A percentile compares a stretch with the other conserved stretches of the same genome.
These are phyloP conservation scores for Firmiana major DNA, from an alignment of 345 rosid genomes.

Conservation along the genomic window DNA sequence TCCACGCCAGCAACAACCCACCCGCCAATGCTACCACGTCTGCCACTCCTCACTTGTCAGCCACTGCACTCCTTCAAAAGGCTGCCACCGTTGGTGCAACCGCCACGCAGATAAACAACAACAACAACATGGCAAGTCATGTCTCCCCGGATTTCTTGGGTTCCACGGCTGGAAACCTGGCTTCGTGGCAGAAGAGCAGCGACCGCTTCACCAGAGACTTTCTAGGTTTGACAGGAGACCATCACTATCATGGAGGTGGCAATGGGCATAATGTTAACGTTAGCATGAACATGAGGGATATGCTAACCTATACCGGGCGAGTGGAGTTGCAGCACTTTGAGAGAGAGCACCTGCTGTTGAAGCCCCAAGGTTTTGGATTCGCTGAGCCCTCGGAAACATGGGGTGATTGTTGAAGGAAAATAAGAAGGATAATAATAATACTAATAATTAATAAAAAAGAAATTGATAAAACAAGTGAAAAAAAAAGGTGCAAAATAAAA, in stretches of 20 bases:
- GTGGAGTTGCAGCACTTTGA: constrained; percentile 47
- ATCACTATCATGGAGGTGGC: not conserved
- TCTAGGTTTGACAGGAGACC: constrained; percentile 56
- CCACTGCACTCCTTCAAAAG: constrained; percentile 93
- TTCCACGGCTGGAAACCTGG: constrained; percentile 28
- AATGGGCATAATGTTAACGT: constrained; percentile 31
- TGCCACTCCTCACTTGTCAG: constrained; percentile 51
- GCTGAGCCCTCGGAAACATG: constrained; percentile 40
- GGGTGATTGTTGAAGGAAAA: constrained; percentile 30
- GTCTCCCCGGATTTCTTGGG: constrained; percentile 32
- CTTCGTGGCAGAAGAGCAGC: constrained; percentile 56
- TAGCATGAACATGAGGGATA: constrained; percentile 38
- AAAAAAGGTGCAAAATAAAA: constrained; percentile 12
- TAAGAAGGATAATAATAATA: too few relatives aligned
- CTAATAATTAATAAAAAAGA: too few relatives aligned
- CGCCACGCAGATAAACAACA: constrained; percentile 16
- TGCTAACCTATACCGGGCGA: constrained; percentile 47
- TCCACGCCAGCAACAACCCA: constrained; percentile 18
- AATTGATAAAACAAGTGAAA: not conserved
- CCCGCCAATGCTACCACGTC: constrained; percentile 27
- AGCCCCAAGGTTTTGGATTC: constrained; percentile 50
- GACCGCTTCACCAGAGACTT: constrained; percentile 75
- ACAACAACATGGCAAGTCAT: constrained; percentile 11
- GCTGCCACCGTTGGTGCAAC: constrained; percentile 56
- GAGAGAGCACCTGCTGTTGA: constrained; percentile 40